Percentiles rank a stretch among this genome's conserved stretches.
Conservation (phyloP, 2,329 filamentous ascomycete species). For the Epicoccum nigrum region DNA sequence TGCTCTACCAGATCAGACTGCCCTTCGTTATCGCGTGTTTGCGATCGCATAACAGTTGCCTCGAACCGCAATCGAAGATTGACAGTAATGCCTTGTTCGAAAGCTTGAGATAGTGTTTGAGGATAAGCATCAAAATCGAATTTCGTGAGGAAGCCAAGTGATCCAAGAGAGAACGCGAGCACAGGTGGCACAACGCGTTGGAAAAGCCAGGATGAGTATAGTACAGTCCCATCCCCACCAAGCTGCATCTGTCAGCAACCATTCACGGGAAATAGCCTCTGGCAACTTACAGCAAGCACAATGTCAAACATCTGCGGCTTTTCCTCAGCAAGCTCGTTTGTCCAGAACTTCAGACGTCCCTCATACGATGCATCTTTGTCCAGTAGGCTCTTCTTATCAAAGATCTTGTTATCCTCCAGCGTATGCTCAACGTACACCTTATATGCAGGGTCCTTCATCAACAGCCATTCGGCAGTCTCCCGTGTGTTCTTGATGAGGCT, state of each 20-base stretch:
- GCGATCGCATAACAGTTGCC: conserved; percentile 87
- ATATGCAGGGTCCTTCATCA: conserved; percentile 74
- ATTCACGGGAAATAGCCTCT: not conserved
- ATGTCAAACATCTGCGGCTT: conserved; percentile 92
- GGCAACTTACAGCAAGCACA: conserved; percentile 70
- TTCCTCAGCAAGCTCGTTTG: conserved; percentile 74
- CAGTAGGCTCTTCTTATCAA: conserved; percentile 73
- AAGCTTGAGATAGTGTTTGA: conserved; percentile 71
- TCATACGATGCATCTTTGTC: conserved; percentile 62
- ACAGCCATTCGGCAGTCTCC: conserved; percentile 79
- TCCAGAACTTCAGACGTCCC: conserved; percentile 79
- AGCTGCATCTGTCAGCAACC: conserved; percentile 52
- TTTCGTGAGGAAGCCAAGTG: conserved; percentile 92
- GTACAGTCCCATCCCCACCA: conserved; percentile 93
- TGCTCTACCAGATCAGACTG: conserved; percentile 74
- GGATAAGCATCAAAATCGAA: conserved; percentile 85
- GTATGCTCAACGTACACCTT: conserved; percentile 81
- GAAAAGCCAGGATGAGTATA: conserved; percentile 97
- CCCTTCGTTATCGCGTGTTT: conserved; percentile 51
- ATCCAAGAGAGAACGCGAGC: conserved; percentile 87
- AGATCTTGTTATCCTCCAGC: conserved; percentile 72
- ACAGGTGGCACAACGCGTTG: conserved; percentile 94
- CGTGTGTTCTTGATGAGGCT: conserved; percentile 78
- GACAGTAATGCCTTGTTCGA: conserved; percentile 84
- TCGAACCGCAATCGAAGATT: conserved; percentile 89